Percentiles rank a stretch among this genome's conserved stretches.
Conservation (phyloP, 2,329 filamentous ascomycete species). For the Calonectria pteridis region DNA sequence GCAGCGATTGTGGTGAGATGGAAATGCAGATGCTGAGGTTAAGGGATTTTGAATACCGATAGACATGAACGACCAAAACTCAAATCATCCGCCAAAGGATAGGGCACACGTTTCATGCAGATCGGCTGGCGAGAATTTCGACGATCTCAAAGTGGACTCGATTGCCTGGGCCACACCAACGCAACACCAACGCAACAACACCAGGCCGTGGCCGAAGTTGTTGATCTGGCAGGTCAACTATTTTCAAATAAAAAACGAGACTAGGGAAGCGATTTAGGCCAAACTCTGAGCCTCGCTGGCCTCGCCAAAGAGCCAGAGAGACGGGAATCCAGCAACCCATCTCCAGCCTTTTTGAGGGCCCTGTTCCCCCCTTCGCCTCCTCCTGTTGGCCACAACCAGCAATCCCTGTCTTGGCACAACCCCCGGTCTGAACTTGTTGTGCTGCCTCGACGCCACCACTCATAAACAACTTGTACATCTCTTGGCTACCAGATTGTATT, state of each 20-base stretch:
- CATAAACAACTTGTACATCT: conserved; percentile 8
- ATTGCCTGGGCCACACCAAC: not conserved
- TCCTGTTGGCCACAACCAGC: conserved; percentile 1
- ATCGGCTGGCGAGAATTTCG: not conserved
- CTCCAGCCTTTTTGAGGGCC: not conserved
- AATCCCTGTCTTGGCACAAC: not conserved
- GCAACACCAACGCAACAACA: conserved; percentile 1
- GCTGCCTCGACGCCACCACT: not conserved
- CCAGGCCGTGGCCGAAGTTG: not conserved
- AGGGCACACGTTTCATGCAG: conserved; percentile 1
- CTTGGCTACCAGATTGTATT: not conserved
- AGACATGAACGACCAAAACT: not conserved
- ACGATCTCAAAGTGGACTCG: conserved; percentile 4
- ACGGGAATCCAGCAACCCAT: not conserved
- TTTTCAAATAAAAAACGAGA: not conserved
- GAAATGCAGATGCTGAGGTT: not conserved
- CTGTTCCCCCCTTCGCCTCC: not conserved
- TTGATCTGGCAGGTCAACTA: not conserved
- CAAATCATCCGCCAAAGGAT: not conserved
- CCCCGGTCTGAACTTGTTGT: not conserved
- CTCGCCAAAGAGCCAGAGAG: not conserved
- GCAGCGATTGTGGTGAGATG: not conserved
- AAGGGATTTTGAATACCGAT: not conserved
- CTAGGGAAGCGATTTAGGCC: not conserved
- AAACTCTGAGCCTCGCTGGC: not conserved